phyloP scores from a whole-genome alignment of 2,329 filamentous ascomycete genomes.

The Diplodia intermedia region DNA sequence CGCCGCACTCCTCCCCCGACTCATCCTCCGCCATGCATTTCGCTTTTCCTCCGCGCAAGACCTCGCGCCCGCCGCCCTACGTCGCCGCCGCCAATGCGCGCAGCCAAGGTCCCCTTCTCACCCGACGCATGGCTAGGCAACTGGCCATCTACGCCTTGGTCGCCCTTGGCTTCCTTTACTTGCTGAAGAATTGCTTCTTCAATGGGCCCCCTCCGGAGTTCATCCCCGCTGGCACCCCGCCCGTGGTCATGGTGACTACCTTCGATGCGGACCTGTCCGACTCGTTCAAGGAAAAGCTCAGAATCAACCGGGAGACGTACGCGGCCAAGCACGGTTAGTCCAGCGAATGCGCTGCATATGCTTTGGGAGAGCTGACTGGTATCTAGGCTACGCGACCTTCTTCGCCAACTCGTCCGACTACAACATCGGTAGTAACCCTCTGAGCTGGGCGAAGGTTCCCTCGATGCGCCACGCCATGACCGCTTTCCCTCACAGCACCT shows the following conservation, averaged over 20 bases:
- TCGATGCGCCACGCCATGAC: conserved; percentile 89
- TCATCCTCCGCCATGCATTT: conserved; percentile 73
- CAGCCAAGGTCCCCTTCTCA: conserved; percentile 60
- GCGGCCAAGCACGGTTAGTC: conserved; percentile 81
- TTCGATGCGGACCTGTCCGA: conserved; percentile 73
- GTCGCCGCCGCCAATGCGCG: conserved; percentile 54
- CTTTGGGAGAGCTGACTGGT: conserved; percentile 17
- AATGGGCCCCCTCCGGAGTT: conserved; percentile 9
- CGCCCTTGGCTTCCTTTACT: conserved; percentile 66
- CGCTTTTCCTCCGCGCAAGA: conserved; percentile 85
- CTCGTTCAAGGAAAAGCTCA: conserved; percentile 74
- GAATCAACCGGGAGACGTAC: conserved; percentile 83
- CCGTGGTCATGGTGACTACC: conserved; percentile 82
- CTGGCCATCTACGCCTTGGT: conserved; percentile 61
- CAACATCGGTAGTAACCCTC: conserved; percentile 64
- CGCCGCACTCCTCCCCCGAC: conserved; percentile 1
- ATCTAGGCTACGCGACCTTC: conserved; percentile 81
- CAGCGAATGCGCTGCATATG: background rate
- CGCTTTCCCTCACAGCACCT: conserved; percentile 75
- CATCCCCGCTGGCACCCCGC: conserved; percentile 41
- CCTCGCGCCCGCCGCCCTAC: conserved; percentile 77
- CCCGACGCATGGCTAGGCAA: conserved; percentile 68
- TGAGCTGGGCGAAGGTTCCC: conserved; percentile 79
- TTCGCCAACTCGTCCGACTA: conserved; percentile 81
- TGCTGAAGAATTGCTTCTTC: conserved; percentile 58